Evolutionary conservation across 495 filamentous ascomycete species (phyloP).

Genomic region (Astrothelium subdiscretum): DNA sequence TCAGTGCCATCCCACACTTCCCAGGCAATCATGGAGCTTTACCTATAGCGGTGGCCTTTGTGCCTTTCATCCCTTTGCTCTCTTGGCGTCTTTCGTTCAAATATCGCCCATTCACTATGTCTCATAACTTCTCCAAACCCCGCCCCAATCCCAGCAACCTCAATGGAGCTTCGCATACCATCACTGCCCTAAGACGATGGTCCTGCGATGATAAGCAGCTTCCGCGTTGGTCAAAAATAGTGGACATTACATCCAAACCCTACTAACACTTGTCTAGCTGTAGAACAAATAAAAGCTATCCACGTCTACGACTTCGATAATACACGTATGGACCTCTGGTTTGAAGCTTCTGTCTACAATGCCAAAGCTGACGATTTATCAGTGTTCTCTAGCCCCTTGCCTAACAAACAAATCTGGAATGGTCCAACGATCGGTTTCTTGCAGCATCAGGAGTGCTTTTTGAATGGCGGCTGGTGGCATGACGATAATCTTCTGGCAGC

Average conservation of each 20-base stretch:
- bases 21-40: background rate
- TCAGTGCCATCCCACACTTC: background rate
- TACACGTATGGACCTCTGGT: constrained; percentile 51
- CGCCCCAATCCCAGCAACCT: background rate
- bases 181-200: constrained; percentile 71
- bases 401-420: constrained; percentile 83
- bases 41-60: background rate
- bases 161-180: constrained; percentile 35
- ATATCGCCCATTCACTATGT: background rate
- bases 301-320: constrained; percentile 99
- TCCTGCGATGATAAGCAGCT: constrained; percentile 61
- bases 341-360: background rate
- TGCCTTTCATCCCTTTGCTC: background rate
- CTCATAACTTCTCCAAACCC: background rate
- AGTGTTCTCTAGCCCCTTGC: constrained; percentile 87
- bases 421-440: constrained; percentile 61
- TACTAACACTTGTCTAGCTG: constrained; percentile 28
- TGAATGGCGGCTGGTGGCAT: constrained; percentile 96
- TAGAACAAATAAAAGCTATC: constrained; percentile 60
- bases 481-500: constrained; percentile 73
- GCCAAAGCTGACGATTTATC: background rate
- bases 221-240: constrained; percentile 37
- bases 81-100: background rate
- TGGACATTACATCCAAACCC: constrained; percentile 2
- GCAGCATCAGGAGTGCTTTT: constrained; percentile 60